Percentiles rank a stretch among this genome's conserved stretches.
Conservation (phyloP, 1,284 basidiomycete species). For the Serendipita sp. region DNA sequence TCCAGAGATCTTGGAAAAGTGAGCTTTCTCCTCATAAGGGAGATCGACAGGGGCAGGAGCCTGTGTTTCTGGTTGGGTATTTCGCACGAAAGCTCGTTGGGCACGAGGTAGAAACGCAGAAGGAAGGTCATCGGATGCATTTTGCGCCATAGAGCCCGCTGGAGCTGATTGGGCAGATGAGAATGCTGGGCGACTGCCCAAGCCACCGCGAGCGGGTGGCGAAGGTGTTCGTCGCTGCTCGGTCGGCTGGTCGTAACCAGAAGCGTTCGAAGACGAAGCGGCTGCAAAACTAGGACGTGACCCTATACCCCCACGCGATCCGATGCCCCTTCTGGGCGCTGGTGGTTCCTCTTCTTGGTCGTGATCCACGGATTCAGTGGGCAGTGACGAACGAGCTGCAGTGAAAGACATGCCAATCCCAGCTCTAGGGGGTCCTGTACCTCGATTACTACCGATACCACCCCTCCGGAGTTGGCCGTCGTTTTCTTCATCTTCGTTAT, state of each 20-base stretch:
- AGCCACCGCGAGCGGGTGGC: slow-evolving; percentile 12
- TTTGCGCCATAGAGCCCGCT: neutral
- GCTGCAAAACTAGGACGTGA: slow-evolving; percentile 14
- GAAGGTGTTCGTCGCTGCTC: neutral
- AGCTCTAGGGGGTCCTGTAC: slow-evolving; percentile 14
- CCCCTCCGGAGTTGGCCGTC: slow-evolving; percentile 29
- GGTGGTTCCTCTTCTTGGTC: slow-evolving; percentile 7
- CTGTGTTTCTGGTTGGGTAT: slow-evolving; percentile 25
- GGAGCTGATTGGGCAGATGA: slow-evolving; percentile 12
- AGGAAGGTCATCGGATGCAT: slow-evolving; percentile 20
- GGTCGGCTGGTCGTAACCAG: neutral
- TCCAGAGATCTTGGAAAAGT: slow-evolving; percentile 65
- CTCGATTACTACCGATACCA: slow-evolving; percentile 29
- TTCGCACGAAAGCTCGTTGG: slow-evolving; percentile 45
- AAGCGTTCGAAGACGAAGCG: slow-evolving; percentile 9
- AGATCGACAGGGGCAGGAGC: slow-evolving; percentile 37
- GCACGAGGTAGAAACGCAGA: slow-evolving; percentile 30
- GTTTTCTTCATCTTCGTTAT: slow-evolving; percentile 32
- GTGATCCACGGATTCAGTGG: neutral
- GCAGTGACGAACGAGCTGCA: neutral
- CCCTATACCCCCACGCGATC: slow-evolving; percentile 23
- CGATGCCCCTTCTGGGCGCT: slow-evolving; percentile 19
- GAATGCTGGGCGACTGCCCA: slow-evolving; percentile 10
- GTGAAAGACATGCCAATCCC: slow-evolving; percentile 16
- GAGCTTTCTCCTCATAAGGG: slow-evolving; percentile 49